phyloP scores from a whole-genome alignment of 2,329 filamentous ascomycete species.

The Neopestalotiopsis rosae region DNA sequence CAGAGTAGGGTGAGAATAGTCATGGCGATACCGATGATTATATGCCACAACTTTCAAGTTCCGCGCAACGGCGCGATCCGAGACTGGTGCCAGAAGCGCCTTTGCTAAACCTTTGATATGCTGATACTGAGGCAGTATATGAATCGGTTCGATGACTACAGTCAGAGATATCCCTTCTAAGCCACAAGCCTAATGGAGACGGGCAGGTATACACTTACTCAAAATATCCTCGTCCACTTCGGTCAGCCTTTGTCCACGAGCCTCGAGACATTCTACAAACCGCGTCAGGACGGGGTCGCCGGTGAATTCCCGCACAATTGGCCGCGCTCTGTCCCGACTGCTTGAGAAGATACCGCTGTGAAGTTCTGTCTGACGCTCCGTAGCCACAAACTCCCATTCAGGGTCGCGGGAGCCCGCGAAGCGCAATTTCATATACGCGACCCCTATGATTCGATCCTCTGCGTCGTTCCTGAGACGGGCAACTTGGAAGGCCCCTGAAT shows the following conservation, averaged over 20 bases:
- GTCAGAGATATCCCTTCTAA: background rate
- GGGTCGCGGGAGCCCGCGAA: background rate
- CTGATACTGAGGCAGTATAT: conserved; percentile 9
- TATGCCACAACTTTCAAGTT: conserved; percentile 1
- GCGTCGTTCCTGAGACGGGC: background rate
- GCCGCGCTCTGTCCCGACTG: background rate
- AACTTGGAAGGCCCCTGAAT: background rate
- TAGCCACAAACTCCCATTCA: background rate
- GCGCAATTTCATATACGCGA: conserved; percentile 3
- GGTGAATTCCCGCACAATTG: background rate
- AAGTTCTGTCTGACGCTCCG: background rate
- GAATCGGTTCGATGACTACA: background rate
- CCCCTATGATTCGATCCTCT: background rate
- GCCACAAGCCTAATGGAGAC: background rate
- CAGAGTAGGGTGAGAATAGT: background rate
- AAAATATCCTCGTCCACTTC: conserved; percentile 9
- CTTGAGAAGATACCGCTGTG: background rate
- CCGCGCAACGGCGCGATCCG: background rate
- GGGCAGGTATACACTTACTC: background rate
- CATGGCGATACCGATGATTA: background rate
- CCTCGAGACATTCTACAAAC: conserved; percentile 2
- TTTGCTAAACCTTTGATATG: conserved; percentile 1
- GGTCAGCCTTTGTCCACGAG: background rate
- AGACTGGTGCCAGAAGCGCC: background rate
- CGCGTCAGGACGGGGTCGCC: background rate